A percentile compares a stretch with the other conserved stretches of the same genome.
phyloP scores from a whole-genome alignment of 2,329 filamentous ascomycete species.

The Laburnicola sp. region DNA sequence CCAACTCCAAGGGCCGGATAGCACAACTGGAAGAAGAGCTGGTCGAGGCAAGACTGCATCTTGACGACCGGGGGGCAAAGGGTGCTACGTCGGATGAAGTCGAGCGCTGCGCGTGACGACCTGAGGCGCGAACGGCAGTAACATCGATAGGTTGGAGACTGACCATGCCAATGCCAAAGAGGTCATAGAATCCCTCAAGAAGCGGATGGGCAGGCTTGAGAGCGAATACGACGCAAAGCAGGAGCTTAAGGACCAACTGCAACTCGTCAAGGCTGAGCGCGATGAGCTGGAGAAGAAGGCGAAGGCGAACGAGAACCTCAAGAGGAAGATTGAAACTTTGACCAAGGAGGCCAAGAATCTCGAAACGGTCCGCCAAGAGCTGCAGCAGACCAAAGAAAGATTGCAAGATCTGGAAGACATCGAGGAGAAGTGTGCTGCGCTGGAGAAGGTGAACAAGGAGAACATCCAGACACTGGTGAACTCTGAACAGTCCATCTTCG shows the following conservation, averaged over 20 bases:
- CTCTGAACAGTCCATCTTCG: slow-evolving; percentile 56
- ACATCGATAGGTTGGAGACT: slow-evolving; percentile 54
- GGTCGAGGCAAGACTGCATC: slow-evolving; percentile 51
- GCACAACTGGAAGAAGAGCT: slow-evolving; percentile 53
- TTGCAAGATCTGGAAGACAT: slow-evolving; percentile 51
- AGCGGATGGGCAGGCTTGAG: slow-evolving; percentile 50
- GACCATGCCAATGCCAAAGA: slow-evolving; percentile 51
- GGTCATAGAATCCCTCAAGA: slow-evolving; percentile 51
- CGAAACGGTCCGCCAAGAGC: slow-evolving; percentile 49
- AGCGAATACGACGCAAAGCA: slow-evolving; percentile 50
- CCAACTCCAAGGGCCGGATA: slow-evolving; percentile 47
- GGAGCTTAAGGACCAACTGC: slow-evolving; percentile 55
- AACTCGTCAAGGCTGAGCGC: slow-evolving; percentile 53
- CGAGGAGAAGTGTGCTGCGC: slow-evolving; percentile 48
- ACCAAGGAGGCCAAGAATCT: slow-evolving; percentile 53
- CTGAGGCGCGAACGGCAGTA: slow-evolving; percentile 52
- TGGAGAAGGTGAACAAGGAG: slow-evolving; percentile 57
- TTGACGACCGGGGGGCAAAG: slow-evolving; percentile 47
- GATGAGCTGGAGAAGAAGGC: slow-evolving; percentile 54
- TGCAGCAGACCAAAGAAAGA: slow-evolving; percentile 50
- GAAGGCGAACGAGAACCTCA: slow-evolving; percentile 57
- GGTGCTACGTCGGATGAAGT: slow-evolving; percentile 47
- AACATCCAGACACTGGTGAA: slow-evolving; percentile 55
- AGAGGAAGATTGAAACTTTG: slow-evolving; percentile 57
- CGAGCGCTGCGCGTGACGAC: slow-evolving; percentile 50